Conservation (phyloP, 2,329 filamentous ascomycete genomes). For the Laburnicola sp. region DNA sequence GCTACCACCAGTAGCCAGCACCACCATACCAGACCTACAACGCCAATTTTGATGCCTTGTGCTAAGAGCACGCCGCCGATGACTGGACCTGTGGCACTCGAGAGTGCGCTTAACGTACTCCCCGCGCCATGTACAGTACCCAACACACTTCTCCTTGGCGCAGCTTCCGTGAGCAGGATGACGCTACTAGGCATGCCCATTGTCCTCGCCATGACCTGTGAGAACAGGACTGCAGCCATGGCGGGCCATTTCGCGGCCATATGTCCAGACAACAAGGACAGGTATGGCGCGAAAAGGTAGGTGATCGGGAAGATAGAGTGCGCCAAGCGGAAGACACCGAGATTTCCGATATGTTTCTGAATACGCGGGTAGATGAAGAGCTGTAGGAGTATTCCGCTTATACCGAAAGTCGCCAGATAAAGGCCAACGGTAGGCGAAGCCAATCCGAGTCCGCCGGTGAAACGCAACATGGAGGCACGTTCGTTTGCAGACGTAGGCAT, state of each 20-base stretch:
- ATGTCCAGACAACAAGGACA: constrained; percentile 42
- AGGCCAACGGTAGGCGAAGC: constrained; percentile 50
- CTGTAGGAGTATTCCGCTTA: constrained; percentile 50
- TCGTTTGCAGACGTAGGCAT: constrained; percentile 38
- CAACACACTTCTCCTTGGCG: constrained; percentile 55
- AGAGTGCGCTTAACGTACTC: constrained; percentile 60
- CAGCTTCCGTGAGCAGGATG: constrained; percentile 63
- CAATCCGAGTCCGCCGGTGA: constrained; percentile 51
- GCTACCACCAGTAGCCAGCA: constrained; percentile 53
- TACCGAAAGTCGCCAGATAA: constrained; percentile 50
- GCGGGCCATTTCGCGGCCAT: constrained; percentile 43
- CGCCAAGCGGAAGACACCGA: constrained; percentile 43
- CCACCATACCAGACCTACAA: constrained; percentile 63
- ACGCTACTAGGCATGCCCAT: constrained; percentile 60
- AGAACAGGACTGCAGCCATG: constrained; percentile 44
- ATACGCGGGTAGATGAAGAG: constrained; percentile 49
- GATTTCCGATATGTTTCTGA: constrained; percentile 44
- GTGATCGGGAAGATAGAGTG: constrained; percentile 49
- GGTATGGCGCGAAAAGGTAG: constrained; percentile 48
- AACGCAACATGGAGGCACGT: constrained; percentile 39
- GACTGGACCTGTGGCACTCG: constrained; percentile 61
- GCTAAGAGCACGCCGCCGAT: constrained; percentile 62
- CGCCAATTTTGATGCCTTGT: constrained; percentile 57
- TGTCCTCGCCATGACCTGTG: constrained; percentile 50
- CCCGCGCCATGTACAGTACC: constrained; percentile 61